Evolutionary conservation across 208 protist species (phyloP), one percentile per base, ranked within the genome.

Genomic region (Acanthamoeba divionensis): DNA sequence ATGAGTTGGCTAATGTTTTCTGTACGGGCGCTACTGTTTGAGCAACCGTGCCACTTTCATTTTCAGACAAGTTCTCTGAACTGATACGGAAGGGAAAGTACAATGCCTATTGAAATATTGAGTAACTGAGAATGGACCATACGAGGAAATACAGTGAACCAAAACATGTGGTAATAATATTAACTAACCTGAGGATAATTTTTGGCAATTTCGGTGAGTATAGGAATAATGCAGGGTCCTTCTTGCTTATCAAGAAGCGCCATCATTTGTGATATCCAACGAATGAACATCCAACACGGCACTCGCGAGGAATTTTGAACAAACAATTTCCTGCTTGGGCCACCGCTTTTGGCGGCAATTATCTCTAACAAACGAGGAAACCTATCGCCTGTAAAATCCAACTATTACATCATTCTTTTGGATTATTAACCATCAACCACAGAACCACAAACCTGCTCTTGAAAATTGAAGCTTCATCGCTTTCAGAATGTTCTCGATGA

Each of bases 51-150:
- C 63, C 82, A 38, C 38, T 77, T n/a, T 10, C 69, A 9, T 87
- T 50, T 24, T 90, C 69, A 5, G 33, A 33, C 62, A 97, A 67
- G 62, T 95, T 94, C 36, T 96, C 91, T 62, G 44, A 63, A 52
- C 90, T 94, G 57, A 97, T 96, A 69, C 94, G 79, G 63, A 94
- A 92, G 10, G 97, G 94, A 91, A 95, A 97, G 91, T 94, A 97
- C 0, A 97, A 90, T 0, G 92, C 90, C 91, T 98, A 96, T 50
- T 94, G 94, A 66, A 1, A 41, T 41, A 41, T 41, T 41, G 36
- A 5, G 36, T 41, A 6, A 41, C 36, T 41, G 36, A 5, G 36
- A 41, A 41, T 41, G n/a, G n/a, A n/a, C n/a, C n/a, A n/a, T n/a
- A n/a, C n/a, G n/a, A n/a, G n/a, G n/a, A n/a, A n/a, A 41, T 41